Evolutionary conservation across 2,329 filamentous ascomycete species (phyloP), one percentile per base, ranked within the genome.

Genomic region (Neopestalotiopsis clavispora): DNA sequence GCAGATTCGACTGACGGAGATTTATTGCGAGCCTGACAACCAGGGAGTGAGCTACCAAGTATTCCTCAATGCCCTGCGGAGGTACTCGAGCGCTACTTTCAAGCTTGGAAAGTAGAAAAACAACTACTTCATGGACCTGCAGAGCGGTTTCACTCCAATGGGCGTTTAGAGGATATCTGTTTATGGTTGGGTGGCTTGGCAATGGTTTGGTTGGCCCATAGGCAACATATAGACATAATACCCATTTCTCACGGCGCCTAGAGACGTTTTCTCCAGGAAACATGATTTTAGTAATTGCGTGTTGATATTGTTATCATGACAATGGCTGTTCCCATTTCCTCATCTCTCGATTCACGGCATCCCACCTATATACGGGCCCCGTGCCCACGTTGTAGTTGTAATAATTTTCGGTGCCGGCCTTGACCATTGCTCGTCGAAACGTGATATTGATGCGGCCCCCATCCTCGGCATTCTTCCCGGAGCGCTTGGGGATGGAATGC

Each of bases 1-100:
- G 96, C 96, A 98, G 81, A 88, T 98, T 71, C 89, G 96, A 58
- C 83, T 99, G 77, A 98, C 95, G 0, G 96, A 99, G 84, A 98
- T 99, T 69, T 98, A 95, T 79, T 89, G 90, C 75, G 84, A 93
- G 13, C 87, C 87, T 68, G 92, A 95, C 77, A 94, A 94, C 79
- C 88, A 92, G 71, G 90, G 90, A 1, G 95, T 99, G 20, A 94
- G 94, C 59, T 99, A 99, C 80, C 95, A 98, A 78, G 92, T 97
- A 38, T 99, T 98, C 80, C 84, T 98, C 72, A 88, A 91, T 71
- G 95, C 92, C 1, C 82, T 99, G 74, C 92, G 93, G 79, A 94
- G 92, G 75, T 99, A 90, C 81, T 92, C 94, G 10, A 91, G 90
- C 73, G 95, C 95, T 3, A 93, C 97, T 80, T 97, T 98, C 88